phyloP scores from a whole-genome alignment of 202 grass and related monocot species.

The Miscanthus sacchariflorus region DNA sequence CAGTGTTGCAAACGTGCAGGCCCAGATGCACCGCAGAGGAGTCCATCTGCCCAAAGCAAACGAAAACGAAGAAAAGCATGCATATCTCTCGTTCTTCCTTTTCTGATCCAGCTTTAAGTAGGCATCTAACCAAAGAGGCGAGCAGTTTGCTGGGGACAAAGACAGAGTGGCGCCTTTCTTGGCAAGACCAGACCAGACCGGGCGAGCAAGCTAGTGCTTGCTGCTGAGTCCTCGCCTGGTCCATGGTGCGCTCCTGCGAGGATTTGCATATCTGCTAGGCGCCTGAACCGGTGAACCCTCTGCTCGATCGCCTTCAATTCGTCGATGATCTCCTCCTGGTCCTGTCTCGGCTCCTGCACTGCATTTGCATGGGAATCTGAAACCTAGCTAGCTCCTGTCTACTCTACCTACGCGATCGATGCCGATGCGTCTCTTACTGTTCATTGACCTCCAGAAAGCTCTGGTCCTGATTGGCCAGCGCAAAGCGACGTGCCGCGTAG shows the following conservation, averaged over 20 bases:
- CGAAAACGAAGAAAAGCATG: background rate
- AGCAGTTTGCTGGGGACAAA: constrained; percentile 7
- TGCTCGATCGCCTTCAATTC: background rate
- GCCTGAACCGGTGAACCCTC: background rate
- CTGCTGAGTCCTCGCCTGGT: constrained; percentile 39
- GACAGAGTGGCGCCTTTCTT: constrained; percentile 10
- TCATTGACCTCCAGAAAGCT: constrained; percentile 7
- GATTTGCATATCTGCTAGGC: constrained; percentile 45
- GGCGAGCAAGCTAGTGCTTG: constrained; percentile 47
- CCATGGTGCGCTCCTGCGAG: constrained; percentile 58
- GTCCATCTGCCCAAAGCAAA: constrained; percentile 39
- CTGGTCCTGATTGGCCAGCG: background rate
- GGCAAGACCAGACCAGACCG: background rate
- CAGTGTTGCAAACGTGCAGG: background rate
- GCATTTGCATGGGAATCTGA: background rate
- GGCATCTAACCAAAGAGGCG: constrained; percentile 16
- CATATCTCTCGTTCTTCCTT: background rate
- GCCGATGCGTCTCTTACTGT: background rate
- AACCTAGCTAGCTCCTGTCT: background rate
- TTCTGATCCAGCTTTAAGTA: constrained; percentile 19
- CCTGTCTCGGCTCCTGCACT: background rate
- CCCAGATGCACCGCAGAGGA: background rate
- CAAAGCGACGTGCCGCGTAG: constrained; percentile 19
- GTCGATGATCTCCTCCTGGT: background rate
- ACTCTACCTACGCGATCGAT: background rate